Base-by-base conservation (phyloP, 2,329 filamentous ascomycete species). In the Epichloe uncinata region DNA sequence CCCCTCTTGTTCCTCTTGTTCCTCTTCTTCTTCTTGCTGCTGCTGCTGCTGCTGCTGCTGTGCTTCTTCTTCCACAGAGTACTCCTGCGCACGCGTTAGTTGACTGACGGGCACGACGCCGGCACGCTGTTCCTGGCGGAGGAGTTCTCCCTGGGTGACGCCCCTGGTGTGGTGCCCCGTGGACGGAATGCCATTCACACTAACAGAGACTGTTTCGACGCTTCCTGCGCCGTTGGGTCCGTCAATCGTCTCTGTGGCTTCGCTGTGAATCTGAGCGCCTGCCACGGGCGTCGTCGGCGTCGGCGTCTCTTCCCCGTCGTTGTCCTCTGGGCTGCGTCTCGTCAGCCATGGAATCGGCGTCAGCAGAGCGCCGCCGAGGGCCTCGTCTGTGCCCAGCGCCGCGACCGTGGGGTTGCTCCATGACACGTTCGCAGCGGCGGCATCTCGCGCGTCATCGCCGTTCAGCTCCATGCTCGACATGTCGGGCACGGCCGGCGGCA, bases 311-410 rank as follows among this genome's bases (percentile, higher is more conserved):
- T 51, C 51, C 6, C 58, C 59, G 6, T 56, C 57, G 47, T 46
- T 57, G 50, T 56, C 62, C 49, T 65, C 61, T 4, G 63, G 61
- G 33, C 63, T 64, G 37, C 57, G 61, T 40, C 70, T 66, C 26
- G 68, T 73, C 47, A 97, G 71, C 93, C 93, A 98, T 0, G 90
- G 87, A 51, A 98, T 97, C 0, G 91, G 93, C 1, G 91, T 97
- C 46, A 98, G 73, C 16, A 96, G 73, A 0, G 93, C 93, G 6
- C 93, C 93, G 20, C 91, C 91, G 1, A 97, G 72, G 12, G 84
- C 85, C 63, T 96, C 91, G 59, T 97, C 91, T 45, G 85, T 88
- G 2, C 88, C 90, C 6, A 91, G 70, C 12, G 70, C 65, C 8
- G 67, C 64, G 54, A 67, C 66, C 55, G 61, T 74, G 58, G 58